phyloP scores from a whole-genome alignment of 2,329 filamentous ascomycete genomes.

The Phyllosticta citrichinensis region DNA sequence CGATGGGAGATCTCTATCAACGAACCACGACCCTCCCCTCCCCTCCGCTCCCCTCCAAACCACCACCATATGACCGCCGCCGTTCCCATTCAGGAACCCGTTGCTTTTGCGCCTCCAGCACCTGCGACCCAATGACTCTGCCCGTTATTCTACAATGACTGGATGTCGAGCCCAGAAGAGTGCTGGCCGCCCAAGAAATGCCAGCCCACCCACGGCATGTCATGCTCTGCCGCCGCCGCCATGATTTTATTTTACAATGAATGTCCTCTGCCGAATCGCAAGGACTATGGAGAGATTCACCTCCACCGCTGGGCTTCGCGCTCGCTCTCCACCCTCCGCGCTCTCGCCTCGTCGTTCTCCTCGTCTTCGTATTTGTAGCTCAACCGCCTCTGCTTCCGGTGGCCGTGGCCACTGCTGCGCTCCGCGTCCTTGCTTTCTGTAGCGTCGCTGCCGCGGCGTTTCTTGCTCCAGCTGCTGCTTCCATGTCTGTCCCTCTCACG shows the following conservation, averaged over 20 bases:
- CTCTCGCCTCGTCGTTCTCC: slow-evolving; percentile 23
- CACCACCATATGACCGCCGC: too few species aligned
- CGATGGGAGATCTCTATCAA: neutral
- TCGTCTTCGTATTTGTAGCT: slow-evolving; percentile 35
- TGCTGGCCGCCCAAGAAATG: neutral
- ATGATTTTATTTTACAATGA: neutral
- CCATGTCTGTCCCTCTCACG: slow-evolving; percentile 39
- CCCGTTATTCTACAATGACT: neutral
- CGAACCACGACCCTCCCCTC: too few species aligned
- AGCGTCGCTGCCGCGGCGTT: slow-evolving; percentile 19
- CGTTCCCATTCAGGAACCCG: too few species aligned
- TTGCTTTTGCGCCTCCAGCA: neutral
- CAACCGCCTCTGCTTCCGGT: slow-evolving; percentile 31
- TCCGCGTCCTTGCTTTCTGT: slow-evolving; percentile 25
- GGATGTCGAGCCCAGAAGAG: neutral
- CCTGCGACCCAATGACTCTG: neutral
- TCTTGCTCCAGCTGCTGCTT: slow-evolving; percentile 19
- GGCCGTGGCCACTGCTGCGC: slow-evolving; percentile 42
- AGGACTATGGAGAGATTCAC: neutral
- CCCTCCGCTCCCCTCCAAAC: too few species aligned
- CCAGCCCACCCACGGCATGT: neutral
- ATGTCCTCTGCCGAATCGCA: too few species aligned
- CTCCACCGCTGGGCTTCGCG: slow-evolving; percentile 39
- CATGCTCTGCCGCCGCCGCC: neutral
- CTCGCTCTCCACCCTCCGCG: slow-evolving; percentile 46